A percentile compares a stretch with the other conserved stretches of the same genome.
Evolutionary conservation across 352 stramenopile genomes (phyloP).

Genomic region (Elongisporangium undulatum): DNA sequence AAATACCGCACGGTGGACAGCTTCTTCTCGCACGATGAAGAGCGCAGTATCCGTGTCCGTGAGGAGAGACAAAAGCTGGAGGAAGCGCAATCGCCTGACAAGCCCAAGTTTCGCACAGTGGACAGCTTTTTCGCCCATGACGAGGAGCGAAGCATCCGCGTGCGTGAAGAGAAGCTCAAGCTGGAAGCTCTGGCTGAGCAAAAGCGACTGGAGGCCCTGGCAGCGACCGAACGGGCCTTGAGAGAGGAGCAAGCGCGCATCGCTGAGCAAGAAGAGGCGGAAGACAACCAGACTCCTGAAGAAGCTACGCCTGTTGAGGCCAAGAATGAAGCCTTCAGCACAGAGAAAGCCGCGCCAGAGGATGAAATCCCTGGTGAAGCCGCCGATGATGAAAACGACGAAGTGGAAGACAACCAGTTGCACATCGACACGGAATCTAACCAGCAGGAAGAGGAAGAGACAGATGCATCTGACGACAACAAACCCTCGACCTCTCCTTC

Average conservation of each 20-base stretch:
- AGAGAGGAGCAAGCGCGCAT: not conserved
- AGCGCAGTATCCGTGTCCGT: not conserved
- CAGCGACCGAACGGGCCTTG: not conserved
- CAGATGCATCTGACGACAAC: not conserved
- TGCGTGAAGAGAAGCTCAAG: slow-evolving; percentile 30
- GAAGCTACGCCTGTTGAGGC: not conserved
- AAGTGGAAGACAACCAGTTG: not conserved
- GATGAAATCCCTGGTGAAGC: not conserved
- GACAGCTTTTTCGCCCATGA: slow-evolving; percentile 11
- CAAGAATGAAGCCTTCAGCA: not conserved
- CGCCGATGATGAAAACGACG: not conserved
- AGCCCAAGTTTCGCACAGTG: slow-evolving; percentile 15
- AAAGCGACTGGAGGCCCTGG: slow-evolving; percentile 8
- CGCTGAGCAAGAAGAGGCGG: not conserved
- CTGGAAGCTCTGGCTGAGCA: slow-evolving; percentile 16
- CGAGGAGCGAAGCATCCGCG: slow-evolving; percentile 32
- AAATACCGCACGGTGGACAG: slow-evolving; percentile 34
- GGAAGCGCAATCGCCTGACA: slow-evolving; percentile 19
- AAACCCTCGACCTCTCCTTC: not conserved
- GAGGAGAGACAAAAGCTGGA: slow-evolving; percentile 2
- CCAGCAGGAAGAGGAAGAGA: not conserved
- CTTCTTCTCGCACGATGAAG: slow-evolving; percentile 20
- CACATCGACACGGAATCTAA: not conserved
- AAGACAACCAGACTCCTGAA: not conserved
- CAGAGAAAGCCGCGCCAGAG: not conserved